Conservation (phyloP, 305 asterid species). For the Solanum hybrid region DNA sequence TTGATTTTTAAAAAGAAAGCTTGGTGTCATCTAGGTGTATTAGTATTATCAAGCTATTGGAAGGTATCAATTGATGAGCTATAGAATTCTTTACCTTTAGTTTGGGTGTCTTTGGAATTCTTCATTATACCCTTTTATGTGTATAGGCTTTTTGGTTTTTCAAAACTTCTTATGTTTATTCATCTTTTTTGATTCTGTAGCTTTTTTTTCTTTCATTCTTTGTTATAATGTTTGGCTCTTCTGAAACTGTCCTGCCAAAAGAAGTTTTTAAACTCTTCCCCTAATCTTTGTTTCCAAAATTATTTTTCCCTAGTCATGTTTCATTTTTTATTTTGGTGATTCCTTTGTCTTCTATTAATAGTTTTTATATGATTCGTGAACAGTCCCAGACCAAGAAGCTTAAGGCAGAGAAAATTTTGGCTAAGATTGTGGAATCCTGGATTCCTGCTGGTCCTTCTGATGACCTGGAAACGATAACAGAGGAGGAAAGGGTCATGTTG, state of each 20-base stretch:
- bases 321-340: neutral
- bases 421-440: slow-evolving; percentile 87
- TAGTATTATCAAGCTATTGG: neutral
- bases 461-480: slow-evolving; percentile 96
- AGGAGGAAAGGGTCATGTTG: slow-evolving; percentile 86
- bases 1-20: neutral
- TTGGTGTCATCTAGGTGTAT: neutral
- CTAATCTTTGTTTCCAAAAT: neutral
- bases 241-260: neutral
- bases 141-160: neutral
- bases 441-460: slow-evolving; percentile 75
- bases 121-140: neutral
- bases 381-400: slow-evolving; percentile 92
- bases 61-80: neutral
- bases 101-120: neutral
- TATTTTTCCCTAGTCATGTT: neutral
- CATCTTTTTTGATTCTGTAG: neutral
- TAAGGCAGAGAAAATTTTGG: slow-evolving; percentile 76
- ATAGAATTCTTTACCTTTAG: neutral
- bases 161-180: neutral
- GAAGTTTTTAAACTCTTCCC: neutral
- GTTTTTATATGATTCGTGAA: slow-evolving; percentile 14
- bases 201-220: neutral
- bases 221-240: neutral
- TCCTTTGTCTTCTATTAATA: neutral